Evolutionary conservation across 164 flowering plant species (phyloP), one percentile per base, ranked within the genome.

Genomic region (Piper betle): DNA sequence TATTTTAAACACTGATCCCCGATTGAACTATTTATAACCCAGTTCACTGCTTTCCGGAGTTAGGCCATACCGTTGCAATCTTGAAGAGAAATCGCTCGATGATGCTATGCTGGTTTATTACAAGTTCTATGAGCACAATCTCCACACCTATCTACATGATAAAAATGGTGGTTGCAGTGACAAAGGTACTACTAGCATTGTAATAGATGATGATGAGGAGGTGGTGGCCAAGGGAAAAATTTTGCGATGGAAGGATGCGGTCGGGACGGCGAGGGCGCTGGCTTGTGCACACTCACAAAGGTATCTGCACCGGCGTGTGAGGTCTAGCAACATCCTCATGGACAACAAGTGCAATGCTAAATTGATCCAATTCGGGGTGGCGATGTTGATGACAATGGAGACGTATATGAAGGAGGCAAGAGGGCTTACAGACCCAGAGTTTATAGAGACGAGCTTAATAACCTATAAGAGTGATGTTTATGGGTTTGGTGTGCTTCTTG

Each of bases 341-440:
- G 77, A 78, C 40, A 62, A 71, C 1, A 64, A 61, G 9, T 70
- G 64, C 63, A 71, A 70, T 0, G 71, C 80, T 1, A 79, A 76
- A 38, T 66, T 79, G 20, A 58, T 76, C 0, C 75, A 79, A 52
- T 79, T 79, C 58, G 82, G 80, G 11, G 68, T 70, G 10, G 74
- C 80, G 7, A 74, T 73, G 53, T 55, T 74, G n/a, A 58, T 71
- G 15, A 62, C 70, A 8, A 4, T 66, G 38, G 80, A 72, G 40
- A 68, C 71, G 55, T 55, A 69, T 10, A 59, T 64, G 38, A 58
- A 71, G 37, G 75, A 77, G 37, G 71, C 74, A 0, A 50, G 62
- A 16, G 79, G 75, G 6, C 71, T 71, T 33, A 55, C 73, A 38
- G 77, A 76, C 57, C 79, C 79, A 10, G 77, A 73, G 41, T 76